A percentile compares a stretch with the other conserved stretches of the same genome.
Conservation (phyloP, 1,139 yeast genomes). For the Suhomyces yuchorum region DNA sequence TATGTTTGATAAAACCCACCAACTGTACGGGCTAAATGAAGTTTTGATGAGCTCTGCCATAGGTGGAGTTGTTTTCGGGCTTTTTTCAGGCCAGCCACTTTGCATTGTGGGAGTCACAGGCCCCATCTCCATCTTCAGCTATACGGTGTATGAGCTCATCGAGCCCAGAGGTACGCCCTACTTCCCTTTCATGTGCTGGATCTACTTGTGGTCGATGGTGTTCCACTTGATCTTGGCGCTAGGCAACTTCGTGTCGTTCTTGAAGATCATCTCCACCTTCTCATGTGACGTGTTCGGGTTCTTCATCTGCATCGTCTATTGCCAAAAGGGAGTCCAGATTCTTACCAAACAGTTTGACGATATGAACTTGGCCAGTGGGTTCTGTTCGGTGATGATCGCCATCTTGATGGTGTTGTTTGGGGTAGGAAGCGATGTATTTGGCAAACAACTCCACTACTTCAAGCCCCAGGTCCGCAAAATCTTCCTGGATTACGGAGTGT, state of each 20-base stretch:
- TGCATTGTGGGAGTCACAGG: constrained; percentile 99
- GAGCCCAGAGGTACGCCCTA: constrained; percentile 65
- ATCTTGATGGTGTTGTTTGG: constrained; percentile 77
- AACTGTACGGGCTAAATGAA: constrained; percentile 90
- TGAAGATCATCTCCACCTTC: constrained; percentile 74
- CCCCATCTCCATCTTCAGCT: constrained; percentile 87
- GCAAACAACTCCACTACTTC: constrained; percentile 61
- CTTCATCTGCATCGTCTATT: constrained; percentile 85
- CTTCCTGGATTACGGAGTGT: constrained; percentile 84
- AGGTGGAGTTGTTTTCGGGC: constrained; percentile 87
- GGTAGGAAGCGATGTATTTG: constrained; percentile 60
- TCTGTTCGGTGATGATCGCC: constrained; percentile 73
- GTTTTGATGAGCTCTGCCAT: constrained; percentile 80
- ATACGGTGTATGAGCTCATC: constrained; percentile 84
- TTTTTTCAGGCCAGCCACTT: constrained; percentile 85
- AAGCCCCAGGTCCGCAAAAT: constrained; percentile 63
- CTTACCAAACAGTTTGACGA: constrained; percentile 65
- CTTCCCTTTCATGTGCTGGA: constrained; percentile 96
- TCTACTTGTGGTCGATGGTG: constrained; percentile 87
- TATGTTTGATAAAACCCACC: constrained; percentile 87
- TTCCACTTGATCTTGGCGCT: constrained; percentile 76
- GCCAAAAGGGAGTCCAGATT: constrained; percentile 88
- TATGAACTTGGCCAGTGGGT: constrained; percentile 58
- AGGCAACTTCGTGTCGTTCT: constrained; percentile 65
- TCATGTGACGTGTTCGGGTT: constrained; percentile 95